Evolutionary conservation across 2,329 filamentous ascomycete species (phyloP).

Genomic region (Berkeleyomyces rouxiae): DNA sequence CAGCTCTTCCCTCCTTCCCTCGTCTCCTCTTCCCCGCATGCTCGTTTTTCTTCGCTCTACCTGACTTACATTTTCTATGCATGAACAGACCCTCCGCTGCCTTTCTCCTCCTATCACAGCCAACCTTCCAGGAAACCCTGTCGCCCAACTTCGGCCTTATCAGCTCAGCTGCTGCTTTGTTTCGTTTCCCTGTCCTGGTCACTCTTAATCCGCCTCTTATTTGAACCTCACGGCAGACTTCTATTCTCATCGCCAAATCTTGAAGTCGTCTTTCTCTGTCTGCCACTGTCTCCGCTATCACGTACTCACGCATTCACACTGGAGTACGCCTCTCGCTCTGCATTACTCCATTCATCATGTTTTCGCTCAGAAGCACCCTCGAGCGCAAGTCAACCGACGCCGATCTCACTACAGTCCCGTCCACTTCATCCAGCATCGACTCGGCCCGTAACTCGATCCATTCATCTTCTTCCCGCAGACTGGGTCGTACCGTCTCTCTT

Average conservation of each 20-base stretch:
- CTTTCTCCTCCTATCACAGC: background rate
- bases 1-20: background rate
- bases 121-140: background rate
- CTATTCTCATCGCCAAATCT: background rate
- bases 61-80: background rate
- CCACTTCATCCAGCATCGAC: background rate
- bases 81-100: background rate
- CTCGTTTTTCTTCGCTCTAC: background rate
- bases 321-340: too few species aligned
- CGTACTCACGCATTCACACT: too few species aligned
- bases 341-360: background rate
- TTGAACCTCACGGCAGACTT: background rate
- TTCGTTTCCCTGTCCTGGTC: background rate
- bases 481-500: background rate
- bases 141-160: background rate
- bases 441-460: background rate
- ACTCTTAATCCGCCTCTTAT: background rate
- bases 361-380: background rate
- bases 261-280: background rate
- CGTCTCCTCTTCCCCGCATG: too few species aligned
- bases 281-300: background rate
- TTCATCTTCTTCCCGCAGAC: background rate
- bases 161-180: background rate
- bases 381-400: background rate
- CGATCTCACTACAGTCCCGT: background rate